Evolutionary conservation across 2,329 filamentous ascomycete genomes (phyloP), one percentile per base, ranked within the genome.

Genomic region (Curvularia hawaiiensis): DNA sequence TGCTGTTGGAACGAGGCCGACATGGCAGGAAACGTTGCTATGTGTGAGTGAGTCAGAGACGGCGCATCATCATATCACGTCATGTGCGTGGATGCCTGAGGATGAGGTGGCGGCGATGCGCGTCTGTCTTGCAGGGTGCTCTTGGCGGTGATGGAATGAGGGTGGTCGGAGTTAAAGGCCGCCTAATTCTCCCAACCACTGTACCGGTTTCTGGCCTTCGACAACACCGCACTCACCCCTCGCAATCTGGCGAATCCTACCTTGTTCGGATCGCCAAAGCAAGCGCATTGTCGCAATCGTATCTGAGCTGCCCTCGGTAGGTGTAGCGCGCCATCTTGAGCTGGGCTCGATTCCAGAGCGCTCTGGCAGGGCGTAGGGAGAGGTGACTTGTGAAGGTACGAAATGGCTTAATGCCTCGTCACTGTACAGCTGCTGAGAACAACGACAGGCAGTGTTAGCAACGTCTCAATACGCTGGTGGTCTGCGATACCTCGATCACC

Each of bases 121-220:
- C 58, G 50, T 26, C 30, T 35, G 50, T 26, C 30, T 35, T 47
- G 33, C 33, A 54, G 47, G 47, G 46, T 35, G 40, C 22, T 24
- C 59, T 61, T 61, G 59, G 59, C 59, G 33, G 44, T 41, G 28
- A 51, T 58, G 33, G 41, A 44, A 26, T 54, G 50, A 55, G 44
- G 26, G 33, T 59, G 38, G 52, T 60, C 61, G 64, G 64, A 67
- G 58, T 67, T 65, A 61, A 68, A 59, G 52, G 48, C 56, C 48
- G 58, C 57, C 53, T 59, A 56, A 61, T 54, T 55, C 58, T 64
- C 54, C 53, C 47, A 55, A 33, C 39, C 55, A 46, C 54, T 35
- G 47, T 41, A 54, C 41, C 52, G 22, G 43, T 24, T 44, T 45
- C 46, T 35, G 47, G 54, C 52, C 38, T 50, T 11, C 56, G 33